phyloP scores from a whole-genome alignment of 768 basidiomycete genomes.

The Trametes gibbosa region DNA sequence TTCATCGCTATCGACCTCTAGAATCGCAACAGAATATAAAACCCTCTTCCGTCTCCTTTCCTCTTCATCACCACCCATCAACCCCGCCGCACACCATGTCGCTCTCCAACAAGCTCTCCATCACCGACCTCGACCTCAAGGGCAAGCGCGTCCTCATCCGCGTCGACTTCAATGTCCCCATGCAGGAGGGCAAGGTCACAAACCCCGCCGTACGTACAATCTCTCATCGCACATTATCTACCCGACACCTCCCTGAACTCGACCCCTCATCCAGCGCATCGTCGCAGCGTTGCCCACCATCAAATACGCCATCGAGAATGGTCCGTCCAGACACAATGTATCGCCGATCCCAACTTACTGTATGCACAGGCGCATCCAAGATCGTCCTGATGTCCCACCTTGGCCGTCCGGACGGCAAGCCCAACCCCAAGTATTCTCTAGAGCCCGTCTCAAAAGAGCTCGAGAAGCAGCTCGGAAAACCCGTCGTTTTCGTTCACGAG shows the following conservation, averaged over 20 bases:
- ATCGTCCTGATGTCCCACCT: conserved; percentile 98
- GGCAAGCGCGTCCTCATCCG: conserved; percentile 90
- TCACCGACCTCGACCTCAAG: conserved; percentile 86
- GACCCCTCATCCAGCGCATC: conserved; percentile 66
- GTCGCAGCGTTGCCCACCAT: conserved; percentile 96
- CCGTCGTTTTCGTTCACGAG: conserved; percentile 80
- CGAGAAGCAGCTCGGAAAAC: conserved; percentile 63
- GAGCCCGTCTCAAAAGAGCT: conserved; percentile 83
- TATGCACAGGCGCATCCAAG: conserved; percentile 61
- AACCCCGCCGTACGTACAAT: conserved; percentile 81
- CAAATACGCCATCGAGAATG: conserved; percentile 85
- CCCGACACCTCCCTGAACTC: neutral
- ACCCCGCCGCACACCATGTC: conserved; percentile 55
- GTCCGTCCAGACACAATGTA: conserved; percentile 35
- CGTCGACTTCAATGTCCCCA: conserved; percentile 95
- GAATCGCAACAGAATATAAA: conserved; percentile 1
- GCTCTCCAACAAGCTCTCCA: conserved; percentile 90
- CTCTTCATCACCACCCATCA: conserved; percentile 20
- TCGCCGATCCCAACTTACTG: conserved; percentile 1
- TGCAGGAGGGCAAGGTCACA: conserved; percentile 88
- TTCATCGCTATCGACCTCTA: conserved; percentile 15
- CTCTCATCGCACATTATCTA: conserved; percentile 11
- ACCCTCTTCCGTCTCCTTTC: neutral
- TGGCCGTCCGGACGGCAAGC: conserved; percentile 93
- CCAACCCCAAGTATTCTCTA: conserved; percentile 85